phyloP scores from a whole-genome alignment of 129 eudicot genomes.

The Dittrichia graveolens region DNA sequence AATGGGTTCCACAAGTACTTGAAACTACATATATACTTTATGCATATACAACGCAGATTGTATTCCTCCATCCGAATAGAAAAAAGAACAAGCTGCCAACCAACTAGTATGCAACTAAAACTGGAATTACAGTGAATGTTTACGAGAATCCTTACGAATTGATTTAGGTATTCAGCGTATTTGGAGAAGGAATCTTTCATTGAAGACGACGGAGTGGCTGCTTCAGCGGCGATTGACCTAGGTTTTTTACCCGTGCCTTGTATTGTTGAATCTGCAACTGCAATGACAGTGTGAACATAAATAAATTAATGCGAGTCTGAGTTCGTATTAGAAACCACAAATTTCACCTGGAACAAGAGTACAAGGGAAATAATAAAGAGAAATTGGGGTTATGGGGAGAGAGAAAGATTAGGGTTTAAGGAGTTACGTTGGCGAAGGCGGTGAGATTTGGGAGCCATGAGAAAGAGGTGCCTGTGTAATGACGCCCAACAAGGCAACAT shows the following conservation, averaged over 20 bases:
- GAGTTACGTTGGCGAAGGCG: slow-evolving; percentile 59
- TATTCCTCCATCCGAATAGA: too few species aligned
- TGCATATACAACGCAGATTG: neutral
- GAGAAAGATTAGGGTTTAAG: slow-evolving; percentile 14
- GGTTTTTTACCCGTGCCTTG: slow-evolving; percentile 55
- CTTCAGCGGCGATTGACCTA: slow-evolving; percentile 45
- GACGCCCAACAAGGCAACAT: slow-evolving; percentile 43
- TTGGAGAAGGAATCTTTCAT: slow-evolving; percentile 61
- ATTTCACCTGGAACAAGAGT: neutral
- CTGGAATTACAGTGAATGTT: too few species aligned
- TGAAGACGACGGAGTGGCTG: slow-evolving; percentile 32
- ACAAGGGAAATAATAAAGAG: too few species aligned
- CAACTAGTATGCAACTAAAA: too few species aligned
- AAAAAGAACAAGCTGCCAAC: neutral
- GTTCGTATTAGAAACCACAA: too few species aligned
- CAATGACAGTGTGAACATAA: neutral
- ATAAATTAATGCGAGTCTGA: neutral
- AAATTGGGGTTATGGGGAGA: neutral
- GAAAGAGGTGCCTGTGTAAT: slow-evolving; percentile 23
- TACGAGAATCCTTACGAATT: slow-evolving; percentile 45
- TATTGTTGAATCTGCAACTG: slow-evolving; percentile 58
- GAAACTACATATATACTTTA: neutral
- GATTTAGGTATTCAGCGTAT: slow-evolving; percentile 78
- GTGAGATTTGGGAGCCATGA: slow-evolving; percentile 77
- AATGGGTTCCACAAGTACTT: neutral